Evolutionary conservation across 768 basidiomycete genomes (phyloP), one percentile per base, ranked within the genome.

Genomic region (Leucosporidium creatinivorum): DNA sequence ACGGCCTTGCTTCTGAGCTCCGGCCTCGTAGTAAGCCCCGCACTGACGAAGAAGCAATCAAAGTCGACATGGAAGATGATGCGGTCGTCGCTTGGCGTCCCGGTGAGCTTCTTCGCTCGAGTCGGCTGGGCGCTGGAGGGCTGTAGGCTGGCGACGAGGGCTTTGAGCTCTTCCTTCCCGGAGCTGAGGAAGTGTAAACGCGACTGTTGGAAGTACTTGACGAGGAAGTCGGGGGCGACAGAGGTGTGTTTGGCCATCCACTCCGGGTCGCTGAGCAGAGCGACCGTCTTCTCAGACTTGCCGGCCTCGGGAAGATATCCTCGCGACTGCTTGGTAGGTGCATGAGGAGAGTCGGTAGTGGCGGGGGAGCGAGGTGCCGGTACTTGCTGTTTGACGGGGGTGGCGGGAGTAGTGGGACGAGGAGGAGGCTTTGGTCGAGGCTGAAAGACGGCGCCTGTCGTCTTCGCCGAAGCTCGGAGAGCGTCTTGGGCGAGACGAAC

Each of bases 1-100:
- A 88, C 86, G 0, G 96, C 91, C 76, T 89, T 91, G 1, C 93
- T 92, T 62, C 84, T 85, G 54, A 96, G 78, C 67, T 94, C 84
- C 0, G 91, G 90, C 2, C 92, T 82, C 65, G 82, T 85, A 3
- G 89, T 81, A 13, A 74, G 39, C 0, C 92, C 91, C 25, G 87
- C 94, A 1, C 89, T 87, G 15, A 97, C 93, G 76, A 99, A 99
- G 81, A 97, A 98, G 70, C 87, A 91, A 75, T 99, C 96, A 70
- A 98, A 97, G 25, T 81, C 79, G 31, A 81, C 79, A 67, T 79
- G 80, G 4, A 81, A 82, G 44, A 81, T 81, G 51, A 82, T 82
- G 57, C 85, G 23, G 17, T 62, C 65, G 44, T 87, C 54, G 4
- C 6, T 49, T 4, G 63, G 69, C 18, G 63, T 65, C 1, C 74